A percentile compares a stretch with the other conserved stretches of the same genome.
phyloP scores from a whole-genome alignment of 106 monocot genomes.

The Acorus calamus region DNA sequence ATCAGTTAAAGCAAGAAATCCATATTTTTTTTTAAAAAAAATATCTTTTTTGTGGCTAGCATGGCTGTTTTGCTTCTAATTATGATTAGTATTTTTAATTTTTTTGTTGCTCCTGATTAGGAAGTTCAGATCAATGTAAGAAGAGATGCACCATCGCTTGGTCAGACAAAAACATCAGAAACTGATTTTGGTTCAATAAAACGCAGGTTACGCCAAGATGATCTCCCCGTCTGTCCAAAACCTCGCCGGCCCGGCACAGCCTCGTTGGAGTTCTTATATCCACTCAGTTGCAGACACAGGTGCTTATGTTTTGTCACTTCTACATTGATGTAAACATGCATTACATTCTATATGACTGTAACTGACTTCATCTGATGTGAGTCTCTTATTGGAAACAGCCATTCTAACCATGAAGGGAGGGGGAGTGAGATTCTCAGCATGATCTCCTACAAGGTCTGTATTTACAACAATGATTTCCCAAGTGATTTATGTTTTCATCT shows the following conservation, averaged over 20 bases:
- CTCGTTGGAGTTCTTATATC: conserved; percentile 10
- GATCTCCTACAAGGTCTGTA: conserved; percentile 15
- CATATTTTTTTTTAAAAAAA: too few species aligned
- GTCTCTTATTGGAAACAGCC: conserved; percentile 2
- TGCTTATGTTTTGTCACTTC: background rate
- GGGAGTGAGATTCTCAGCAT: conserved; percentile 15
- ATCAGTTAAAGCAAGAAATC: too few species aligned
- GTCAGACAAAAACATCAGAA: background rate
- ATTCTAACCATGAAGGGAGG: conserved; percentile 6
- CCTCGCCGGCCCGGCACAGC: conserved; percentile 3
- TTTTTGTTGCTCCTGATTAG: too few species aligned
- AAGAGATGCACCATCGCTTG: too few species aligned
- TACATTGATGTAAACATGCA: too few species aligned
- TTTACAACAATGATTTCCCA: background rate
- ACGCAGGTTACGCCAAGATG: background rate
- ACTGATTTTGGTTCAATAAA: background rate
- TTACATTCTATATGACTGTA: background rate
- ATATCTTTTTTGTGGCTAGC: too few species aligned
- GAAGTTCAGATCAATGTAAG: too few species aligned
- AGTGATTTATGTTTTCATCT: background rate
- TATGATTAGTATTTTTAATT: too few species aligned
- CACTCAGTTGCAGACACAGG: conserved; percentile 18
- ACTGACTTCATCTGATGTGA: background rate
- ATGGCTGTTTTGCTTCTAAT: too few species aligned
- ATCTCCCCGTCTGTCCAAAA: conserved; percentile 15